Evolutionary conservation across 2,329 filamentous ascomycete genomes (phyloP).

Genomic region (Ophiostoma sp.): DNA sequence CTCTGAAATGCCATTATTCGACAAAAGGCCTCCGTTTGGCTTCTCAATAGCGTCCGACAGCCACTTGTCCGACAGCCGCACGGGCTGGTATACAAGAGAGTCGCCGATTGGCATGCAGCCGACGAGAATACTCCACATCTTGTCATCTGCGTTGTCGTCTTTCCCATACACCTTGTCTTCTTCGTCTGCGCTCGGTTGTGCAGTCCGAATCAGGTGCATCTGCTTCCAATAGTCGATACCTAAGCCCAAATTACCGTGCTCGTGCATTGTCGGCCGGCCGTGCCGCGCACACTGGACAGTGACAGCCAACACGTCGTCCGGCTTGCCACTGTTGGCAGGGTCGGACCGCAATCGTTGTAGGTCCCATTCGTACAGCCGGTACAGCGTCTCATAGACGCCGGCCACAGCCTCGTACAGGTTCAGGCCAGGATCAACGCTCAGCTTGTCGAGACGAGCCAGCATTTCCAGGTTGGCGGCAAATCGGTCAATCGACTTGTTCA

Average conservation of each 20-base stretch:
- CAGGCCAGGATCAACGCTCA: conserved; percentile 62
- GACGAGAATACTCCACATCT: conserved; percentile 62
- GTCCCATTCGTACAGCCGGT: conserved; percentile 66
- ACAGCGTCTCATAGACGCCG: conserved; percentile 65
- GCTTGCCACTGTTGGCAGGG: conserved; percentile 37
- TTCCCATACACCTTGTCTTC: background rate
- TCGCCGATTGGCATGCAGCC: conserved; percentile 52
- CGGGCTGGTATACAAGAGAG: conserved; percentile 46
- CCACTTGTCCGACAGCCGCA: conserved; percentile 70
- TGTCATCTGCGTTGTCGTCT: conserved; percentile 32
- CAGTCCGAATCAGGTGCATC: conserved; percentile 42
- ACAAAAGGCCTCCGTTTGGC: conserved; percentile 40
- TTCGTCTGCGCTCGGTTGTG: background rate
- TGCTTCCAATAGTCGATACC: conserved; percentile 74
- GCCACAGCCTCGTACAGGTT: conserved; percentile 74
- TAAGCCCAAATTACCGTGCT: conserved; percentile 60
- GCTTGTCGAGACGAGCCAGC: conserved; percentile 62
- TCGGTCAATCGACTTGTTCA: conserved; percentile 63
- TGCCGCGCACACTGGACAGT: conserved; percentile 63
- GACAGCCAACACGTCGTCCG: conserved; percentile 46
- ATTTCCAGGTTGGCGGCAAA: conserved; percentile 69
- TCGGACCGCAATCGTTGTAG: conserved; percentile 51
- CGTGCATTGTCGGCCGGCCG: conserved; percentile 67
- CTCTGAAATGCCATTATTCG: conserved; percentile 31
- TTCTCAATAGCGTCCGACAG: conserved; percentile 63